Base-by-base conservation (phyloP, 1,284 basidiomycete genomes). In the Malassezia caprae region DNA sequence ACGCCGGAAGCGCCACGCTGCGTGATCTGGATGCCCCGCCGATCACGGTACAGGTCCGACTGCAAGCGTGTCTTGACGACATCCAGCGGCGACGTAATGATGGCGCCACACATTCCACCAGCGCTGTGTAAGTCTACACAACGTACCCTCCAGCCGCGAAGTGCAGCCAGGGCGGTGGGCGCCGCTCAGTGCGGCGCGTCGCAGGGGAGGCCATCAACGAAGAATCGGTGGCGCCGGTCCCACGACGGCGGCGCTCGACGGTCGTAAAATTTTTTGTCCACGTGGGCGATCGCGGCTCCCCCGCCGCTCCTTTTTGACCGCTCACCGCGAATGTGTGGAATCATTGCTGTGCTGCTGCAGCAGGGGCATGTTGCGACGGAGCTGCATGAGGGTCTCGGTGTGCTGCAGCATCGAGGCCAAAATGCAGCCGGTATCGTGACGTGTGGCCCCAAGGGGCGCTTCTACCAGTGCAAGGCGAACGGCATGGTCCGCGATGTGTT, bases 401-500 rank as follows among this genome's bases (percentile, higher is more conserved):
- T 74, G 19, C 64, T 74, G 46, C 72, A 74, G 53, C 72, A 74
- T 40, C 68, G 72, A 27, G 93, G 93, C 30, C 93, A 99, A 76
- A 93, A 99, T 81, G 94, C 94, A 0, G 96, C 91, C 62, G 94
- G 94, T 51, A 87, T 98, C 70, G 87, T 99, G 57, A 98, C 94
- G 44, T 94, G 94, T 75, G 94, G 91, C 3, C 82, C 84, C 15
- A 90, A 90, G 72, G 94, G 94, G 43, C 84, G 91, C 43, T 88
- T 99, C 76, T 93, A 87, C 77, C 94, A 99, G 76, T 90, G 88
- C 81, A 99, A 99, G 78, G 89, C 90, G n/a, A 99, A 98, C 76
- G 94, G 94, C 40, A 98, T 99, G 94, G 93, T 99, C 68, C 83
- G 93, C 55, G 94, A 99, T 76, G 87, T 99, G 59, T 93, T 99